Conservation (phyloP, 1,284 basidiomycete genomes). For the Boletus coffeatus region DNA sequence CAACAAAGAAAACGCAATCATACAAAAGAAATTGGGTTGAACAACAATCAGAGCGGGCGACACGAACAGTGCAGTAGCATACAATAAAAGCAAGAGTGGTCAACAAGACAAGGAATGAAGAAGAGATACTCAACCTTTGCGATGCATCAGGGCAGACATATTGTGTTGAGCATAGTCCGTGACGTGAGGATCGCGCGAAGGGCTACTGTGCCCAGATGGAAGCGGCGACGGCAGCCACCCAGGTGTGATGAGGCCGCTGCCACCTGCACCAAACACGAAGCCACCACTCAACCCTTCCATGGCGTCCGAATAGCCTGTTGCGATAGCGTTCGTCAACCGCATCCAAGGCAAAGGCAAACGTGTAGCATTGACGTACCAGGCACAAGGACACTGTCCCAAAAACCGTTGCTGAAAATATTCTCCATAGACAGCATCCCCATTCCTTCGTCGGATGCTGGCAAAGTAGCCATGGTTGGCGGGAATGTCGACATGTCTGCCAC, state of each 20-base stretch:
- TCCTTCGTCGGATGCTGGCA: conserved; percentile 42
- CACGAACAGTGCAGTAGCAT: conserved; percentile 3
- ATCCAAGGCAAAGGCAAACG: neutral
- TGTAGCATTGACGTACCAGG: conserved; percentile 50
- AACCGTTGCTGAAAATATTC: conserved; percentile 67
- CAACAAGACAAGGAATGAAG: conserved; percentile 3
- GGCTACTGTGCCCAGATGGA: conserved; percentile 30
- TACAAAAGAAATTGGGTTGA: conserved; percentile 6
- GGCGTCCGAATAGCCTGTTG: conserved; percentile 64
- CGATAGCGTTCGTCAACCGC: conserved; percentile 14
- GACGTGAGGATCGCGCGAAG: conserved; percentile 18
- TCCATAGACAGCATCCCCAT: conserved; percentile 67
- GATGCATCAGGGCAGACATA: conserved; percentile 25
- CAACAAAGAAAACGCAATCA: conserved; percentile 13
- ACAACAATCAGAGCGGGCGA: conserved; percentile 6
- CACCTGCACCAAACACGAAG: conserved; percentile 75
- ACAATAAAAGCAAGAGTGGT: neutral
- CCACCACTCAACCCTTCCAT: conserved; percentile 77
- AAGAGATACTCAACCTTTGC: conserved; percentile 21
- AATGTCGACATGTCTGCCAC: conserved; percentile 74
- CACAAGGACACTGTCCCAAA: conserved; percentile 81
- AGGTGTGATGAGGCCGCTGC: conserved; percentile 48
- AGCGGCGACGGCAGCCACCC: conserved; percentile 30
- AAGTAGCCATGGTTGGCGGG: conserved; percentile 72
- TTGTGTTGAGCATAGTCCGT: conserved; percentile 29